phyloP scores from a whole-genome alignment of 2,329 filamentous ascomycete species.

The Pestalotiopsis sp. region DNA sequence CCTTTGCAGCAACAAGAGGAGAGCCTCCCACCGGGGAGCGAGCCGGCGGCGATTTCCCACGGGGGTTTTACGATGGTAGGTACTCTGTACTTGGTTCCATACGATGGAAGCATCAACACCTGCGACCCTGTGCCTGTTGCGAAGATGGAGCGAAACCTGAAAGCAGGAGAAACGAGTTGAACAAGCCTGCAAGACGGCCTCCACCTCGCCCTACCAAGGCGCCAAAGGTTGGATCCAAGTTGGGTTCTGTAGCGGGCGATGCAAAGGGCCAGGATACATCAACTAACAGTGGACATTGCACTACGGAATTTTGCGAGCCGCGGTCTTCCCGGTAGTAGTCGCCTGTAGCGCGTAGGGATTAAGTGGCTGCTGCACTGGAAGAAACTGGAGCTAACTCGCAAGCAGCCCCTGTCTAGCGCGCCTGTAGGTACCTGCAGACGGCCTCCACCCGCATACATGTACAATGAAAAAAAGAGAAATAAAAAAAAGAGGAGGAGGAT shows the following conservation, averaged over 20 bases:
- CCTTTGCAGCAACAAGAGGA: not conserved
- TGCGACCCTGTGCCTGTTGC: not conserved
- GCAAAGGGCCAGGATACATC: not conserved
- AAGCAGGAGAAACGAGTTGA: not conserved
- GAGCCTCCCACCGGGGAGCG: not conserved
- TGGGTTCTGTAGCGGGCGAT: not conserved
- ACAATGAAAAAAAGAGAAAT: not conserved
- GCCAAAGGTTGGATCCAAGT: not conserved
- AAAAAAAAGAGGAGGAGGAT: not conserved
- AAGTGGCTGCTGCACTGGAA: not conserved
- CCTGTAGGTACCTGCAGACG: not conserved
- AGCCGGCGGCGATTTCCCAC: not conserved
- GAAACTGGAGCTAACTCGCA: not conserved
- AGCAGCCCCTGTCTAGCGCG: not conserved
- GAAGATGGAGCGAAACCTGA: not conserved
- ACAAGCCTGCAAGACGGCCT: not conserved
- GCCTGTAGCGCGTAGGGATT: not conserved
- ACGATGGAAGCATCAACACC: not conserved
- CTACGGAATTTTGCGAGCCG: not conserved
- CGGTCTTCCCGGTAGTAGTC: not conserved
- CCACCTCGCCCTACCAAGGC: not conserved
- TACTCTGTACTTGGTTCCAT: not conserved
- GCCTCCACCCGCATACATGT: too few species aligned
- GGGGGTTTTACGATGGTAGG: not conserved
- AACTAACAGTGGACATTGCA: not conserved